These are phyloP conservation scores for Datura wrightii DNA, from an alignment of 257 asterid genomes.

Conservation along the genomic window DNA sequence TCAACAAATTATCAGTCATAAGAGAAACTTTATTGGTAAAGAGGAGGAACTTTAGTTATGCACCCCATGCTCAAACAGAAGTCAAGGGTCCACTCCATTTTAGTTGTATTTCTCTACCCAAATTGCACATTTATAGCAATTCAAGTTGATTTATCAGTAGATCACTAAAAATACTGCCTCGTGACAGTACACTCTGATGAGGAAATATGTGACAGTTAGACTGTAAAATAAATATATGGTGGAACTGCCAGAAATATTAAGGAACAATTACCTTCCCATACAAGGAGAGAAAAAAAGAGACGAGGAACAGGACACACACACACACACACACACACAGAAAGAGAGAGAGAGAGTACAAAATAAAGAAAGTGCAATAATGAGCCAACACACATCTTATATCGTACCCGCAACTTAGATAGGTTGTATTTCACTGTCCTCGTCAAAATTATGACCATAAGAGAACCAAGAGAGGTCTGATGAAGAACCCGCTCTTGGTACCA, in stretches of 20 bases:
- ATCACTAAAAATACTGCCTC: neutral
- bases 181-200: neutral
- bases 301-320: neutral
- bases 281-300: neutral
- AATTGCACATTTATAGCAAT: constrained; percentile 14
- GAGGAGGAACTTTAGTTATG: constrained; percentile 13
- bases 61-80: neutral
- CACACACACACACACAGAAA: too few relatives aligned
- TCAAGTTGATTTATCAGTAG: constrained; percentile 5
- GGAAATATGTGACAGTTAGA: neutral
- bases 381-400: constrained; percentile 35
- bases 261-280: neutral
- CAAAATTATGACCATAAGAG: constrained; percentile 83
- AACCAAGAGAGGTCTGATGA: constrained; percentile 63
- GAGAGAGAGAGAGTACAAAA: neutral
- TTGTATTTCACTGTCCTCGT: constrained; percentile 76
- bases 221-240: neutral
- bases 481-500: constrained; percentile 64
- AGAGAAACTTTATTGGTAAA: neutral
- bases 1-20: neutral
- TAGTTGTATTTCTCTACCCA: constrained; percentile 12
- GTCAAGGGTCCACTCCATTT: neutral
- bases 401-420: constrained; percentile 71
- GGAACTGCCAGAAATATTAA: neutral
- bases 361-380: neutral